Evolutionary conservation across 805 yeast species (phyloP).

Genomic region (Ogataea kodamae): DNA sequence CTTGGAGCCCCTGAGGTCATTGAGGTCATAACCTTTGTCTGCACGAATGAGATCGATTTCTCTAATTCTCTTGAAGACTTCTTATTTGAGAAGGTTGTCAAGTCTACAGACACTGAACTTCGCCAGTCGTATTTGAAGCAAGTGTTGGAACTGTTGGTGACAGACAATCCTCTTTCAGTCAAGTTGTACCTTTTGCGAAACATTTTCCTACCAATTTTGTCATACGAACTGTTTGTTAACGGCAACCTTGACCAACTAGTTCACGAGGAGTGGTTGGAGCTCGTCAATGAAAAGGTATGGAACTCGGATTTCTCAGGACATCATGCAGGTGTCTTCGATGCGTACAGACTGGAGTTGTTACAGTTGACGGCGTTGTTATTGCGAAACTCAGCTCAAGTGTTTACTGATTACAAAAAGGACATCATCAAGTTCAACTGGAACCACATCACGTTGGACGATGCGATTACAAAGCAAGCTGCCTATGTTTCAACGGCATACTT

Average conservation of each 20-base stretch:
- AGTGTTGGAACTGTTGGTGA: constrained; percentile 48
- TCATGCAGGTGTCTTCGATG: constrained; percentile 68
- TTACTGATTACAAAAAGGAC: constrained; percentile 68
- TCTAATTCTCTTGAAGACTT: constrained; percentile 51
- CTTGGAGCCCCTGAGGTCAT: constrained; percentile 33
- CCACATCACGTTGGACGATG: constrained; percentile 83
- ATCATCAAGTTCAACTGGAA: constrained; percentile 94
- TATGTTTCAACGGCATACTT: constrained; percentile 84
- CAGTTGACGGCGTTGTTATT: constrained; percentile 78
- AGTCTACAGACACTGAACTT: constrained; percentile 41
- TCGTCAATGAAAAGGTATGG: constrained; percentile 71
- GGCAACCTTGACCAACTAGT: constrained; percentile 34
- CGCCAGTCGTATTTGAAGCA: constrained; percentile 51
- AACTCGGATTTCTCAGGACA: constrained; percentile 50
- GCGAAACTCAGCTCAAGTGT: constrained; percentile 57
- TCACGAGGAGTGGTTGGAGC: constrained; percentile 52
- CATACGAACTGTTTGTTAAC: constrained; percentile 52
- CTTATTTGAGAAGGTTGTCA: constrained; percentile 54
- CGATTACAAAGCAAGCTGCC: constrained; percentile 86
- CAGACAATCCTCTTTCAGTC: constrained; percentile 45
- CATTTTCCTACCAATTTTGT: constrained; percentile 61
- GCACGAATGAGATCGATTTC: constrained; percentile 43
- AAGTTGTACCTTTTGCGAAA: constrained; percentile 59
- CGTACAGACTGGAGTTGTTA: constrained; percentile 69
- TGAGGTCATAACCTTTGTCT: constrained; percentile 41